Base-by-base conservation (phyloP, 495 filamentous ascomycete genomes). In the Trichoderma asperelloides region DNA sequence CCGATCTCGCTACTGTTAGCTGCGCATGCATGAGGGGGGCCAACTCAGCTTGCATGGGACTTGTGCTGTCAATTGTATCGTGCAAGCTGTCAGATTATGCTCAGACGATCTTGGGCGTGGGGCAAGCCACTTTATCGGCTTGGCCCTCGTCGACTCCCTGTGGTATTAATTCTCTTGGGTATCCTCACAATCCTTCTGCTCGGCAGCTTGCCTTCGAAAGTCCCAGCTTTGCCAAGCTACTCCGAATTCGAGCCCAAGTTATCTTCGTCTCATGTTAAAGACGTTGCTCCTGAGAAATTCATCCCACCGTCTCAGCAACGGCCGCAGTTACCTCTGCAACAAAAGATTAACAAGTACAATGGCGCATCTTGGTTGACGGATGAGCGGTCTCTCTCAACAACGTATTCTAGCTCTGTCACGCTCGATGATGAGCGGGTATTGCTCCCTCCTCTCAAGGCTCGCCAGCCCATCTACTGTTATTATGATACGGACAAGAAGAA, bases 401-500 rank as follows among this genome's bases (percentile, higher is more conserved):
- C 93, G 16, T 98, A 97, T 76, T 97, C 93, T 47, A 92, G 87
- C 37, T 84, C 87, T 33, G 84, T 95, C 62, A 96, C 93, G 0
- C 82, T 92, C 41, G 93, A 97, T 70, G 93, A 96, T 77, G 87
- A 88, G 68, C 83, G 93, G 60, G 88, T 90, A n/a, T 86, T 97
- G 66, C 87, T 98, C 3, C 95, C 95, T 66, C 89, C 92, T 4
- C 75, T 93, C n/a, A 74, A 69, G 27, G 78, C 86, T 45, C 85
- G 94, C 39, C 87, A 89, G 21, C 84, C 87, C n/a, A 87, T 98
- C 57, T 98, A 97, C 76, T 96, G 93, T 64, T 98, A 91, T 76
- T 96, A 96, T 73, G 91, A 97, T 70, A 78, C 84, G 25, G 86
- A 82, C 8, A 73, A 83, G 65, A 82, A 89, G 69, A 85, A 86